These are phyloP conservation scores for Schizosaccharomyces pombe DNA, from an alignment of 805 yeast genomes.

Conservation along the genomic window DNA sequence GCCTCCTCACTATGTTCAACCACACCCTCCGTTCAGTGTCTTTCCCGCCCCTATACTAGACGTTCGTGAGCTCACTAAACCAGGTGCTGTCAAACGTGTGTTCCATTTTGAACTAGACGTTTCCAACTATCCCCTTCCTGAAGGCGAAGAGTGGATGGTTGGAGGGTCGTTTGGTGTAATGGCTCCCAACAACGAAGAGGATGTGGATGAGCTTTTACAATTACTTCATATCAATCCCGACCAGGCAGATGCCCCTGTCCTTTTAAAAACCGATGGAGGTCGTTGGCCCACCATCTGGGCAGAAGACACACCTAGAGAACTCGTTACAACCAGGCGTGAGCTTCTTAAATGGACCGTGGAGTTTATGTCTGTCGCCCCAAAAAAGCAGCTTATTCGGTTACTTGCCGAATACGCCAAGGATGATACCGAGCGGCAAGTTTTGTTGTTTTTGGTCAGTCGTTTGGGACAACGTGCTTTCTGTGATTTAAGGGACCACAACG, in stretches of 20 bases:
- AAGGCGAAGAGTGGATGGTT: constrained; percentile 12
- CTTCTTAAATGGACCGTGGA: constrained; percentile 13
- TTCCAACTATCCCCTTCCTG: constrained; percentile 11
- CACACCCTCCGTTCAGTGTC: constrained; percentile 12
- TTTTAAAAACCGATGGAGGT: constrained; percentile 10
- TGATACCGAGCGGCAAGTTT: constrained; percentile 8
- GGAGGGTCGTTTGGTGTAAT: constrained; percentile 14
- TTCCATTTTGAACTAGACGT: constrained; percentile 13
- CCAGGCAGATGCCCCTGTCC: constrained; percentile 6
- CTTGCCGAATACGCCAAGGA: constrained; percentile 9
- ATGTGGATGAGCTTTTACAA: constrained; percentile 10
- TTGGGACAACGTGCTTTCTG: constrained; percentile 12
- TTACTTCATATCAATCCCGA: constrained; percentile 6
- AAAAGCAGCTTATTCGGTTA: constrained; percentile 11
- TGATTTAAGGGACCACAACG: constrained; percentile 10
- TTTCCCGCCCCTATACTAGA: constrained; percentile 10
- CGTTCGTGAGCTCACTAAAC: constrained; percentile 10
- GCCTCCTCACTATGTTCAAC: constrained; percentile 11
- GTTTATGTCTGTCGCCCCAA: constrained; percentile 9
- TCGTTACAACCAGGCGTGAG: constrained; percentile 10
- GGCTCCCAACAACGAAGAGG: constrained; percentile 10
- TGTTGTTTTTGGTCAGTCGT: constrained; percentile 11
- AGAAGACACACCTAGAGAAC: constrained; percentile 10
- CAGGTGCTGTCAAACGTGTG: constrained; percentile 12
- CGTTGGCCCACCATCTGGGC: constrained; percentile 15